Conservation (phyloP, 2,329 filamentous ascomycete species). For the Aspergillus sp. region DNA sequence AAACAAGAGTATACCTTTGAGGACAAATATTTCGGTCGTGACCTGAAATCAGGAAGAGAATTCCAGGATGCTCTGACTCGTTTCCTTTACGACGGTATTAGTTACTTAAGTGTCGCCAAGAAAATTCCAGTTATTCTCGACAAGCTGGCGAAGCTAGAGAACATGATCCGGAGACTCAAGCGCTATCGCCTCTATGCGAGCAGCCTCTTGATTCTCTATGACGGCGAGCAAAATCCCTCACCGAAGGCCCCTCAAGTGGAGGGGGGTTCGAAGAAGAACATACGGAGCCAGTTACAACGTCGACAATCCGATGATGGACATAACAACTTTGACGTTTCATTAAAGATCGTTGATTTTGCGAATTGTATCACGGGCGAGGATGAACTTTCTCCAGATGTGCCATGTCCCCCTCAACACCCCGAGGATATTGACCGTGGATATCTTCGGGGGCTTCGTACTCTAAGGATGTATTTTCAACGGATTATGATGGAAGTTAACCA, state of each 20-base stretch:
- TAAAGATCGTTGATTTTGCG: conserved; percentile 98
- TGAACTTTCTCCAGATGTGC: conserved; percentile 53
- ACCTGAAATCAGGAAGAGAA: conserved; percentile 80
- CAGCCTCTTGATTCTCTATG: conserved; percentile 92
- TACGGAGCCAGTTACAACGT: conserved; percentile 35
- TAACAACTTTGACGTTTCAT: conserved; percentile 56
- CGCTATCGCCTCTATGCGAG: conserved; percentile 95
- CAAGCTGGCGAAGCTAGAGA: conserved; percentile 79
- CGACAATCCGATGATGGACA: conserved; percentile 36
- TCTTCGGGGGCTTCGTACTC: conserved; percentile 74
- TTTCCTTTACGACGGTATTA: conserved; percentile 88
- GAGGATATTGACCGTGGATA: conserved; percentile 84
- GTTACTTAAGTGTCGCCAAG: conserved; percentile 73
- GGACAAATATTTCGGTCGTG: conserved; percentile 95
- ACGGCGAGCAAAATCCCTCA: conserved; percentile 60
- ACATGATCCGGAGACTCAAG: conserved; percentile 74
- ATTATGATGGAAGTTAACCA: conserved; percentile 75
- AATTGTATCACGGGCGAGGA: conserved; percentile 94
- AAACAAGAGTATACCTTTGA: conserved; percentile 88
- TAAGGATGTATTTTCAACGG: conserved; percentile 80
- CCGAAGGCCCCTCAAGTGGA: conserved; percentile 23
- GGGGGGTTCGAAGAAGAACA: conserved; percentile 21
- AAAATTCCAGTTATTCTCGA: conserved; percentile 86
- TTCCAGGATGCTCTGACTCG: conserved; percentile 85
- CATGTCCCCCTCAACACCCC: conserved; percentile 79